Evolutionary conservation across 2,329 filamentous ascomycete genomes (phyloP).

Genomic region (Cladophialophora psammophila): DNA sequence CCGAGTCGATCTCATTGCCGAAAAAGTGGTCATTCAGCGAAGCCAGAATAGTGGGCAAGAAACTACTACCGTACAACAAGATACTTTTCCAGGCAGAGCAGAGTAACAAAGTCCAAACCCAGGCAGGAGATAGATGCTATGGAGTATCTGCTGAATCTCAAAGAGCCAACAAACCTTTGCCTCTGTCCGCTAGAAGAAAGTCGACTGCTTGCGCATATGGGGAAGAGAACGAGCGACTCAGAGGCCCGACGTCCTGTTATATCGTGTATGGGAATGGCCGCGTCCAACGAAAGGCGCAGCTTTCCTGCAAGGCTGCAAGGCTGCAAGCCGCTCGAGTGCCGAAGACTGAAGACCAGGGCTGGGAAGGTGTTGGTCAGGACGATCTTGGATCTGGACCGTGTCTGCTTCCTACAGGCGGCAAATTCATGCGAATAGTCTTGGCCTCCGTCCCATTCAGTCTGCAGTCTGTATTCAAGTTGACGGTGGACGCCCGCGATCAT

Average conservation of each 20-base stretch:
- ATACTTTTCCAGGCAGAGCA: conserved; percentile 69
- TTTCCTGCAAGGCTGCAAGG: neutral
- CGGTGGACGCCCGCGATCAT: neutral
- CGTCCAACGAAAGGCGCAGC: neutral
- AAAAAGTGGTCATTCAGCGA: conserved; percentile 26
- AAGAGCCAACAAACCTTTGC: conserved; percentile 32
- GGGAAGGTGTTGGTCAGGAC: neutral
- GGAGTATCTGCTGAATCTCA: conserved; percentile 39
- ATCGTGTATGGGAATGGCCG: conserved; percentile 1
- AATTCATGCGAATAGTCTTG: conserved; percentile 20
- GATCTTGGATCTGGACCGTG: conserved; percentile 1
- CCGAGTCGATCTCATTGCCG: conserved; percentile 27
- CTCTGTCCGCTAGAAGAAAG: conserved; percentile 31
- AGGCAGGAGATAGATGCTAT: conserved; percentile 41
- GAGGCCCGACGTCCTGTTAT: conserved; percentile 7
- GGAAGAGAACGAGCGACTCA: neutral
- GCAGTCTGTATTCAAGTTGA: conserved; percentile 1
- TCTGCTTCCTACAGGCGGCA: neutral
- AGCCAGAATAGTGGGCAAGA: conserved; percentile 42
- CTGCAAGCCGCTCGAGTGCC: neutral
- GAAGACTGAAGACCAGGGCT: neutral
- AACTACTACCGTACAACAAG: conserved; percentile 68
- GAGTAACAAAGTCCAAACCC: conserved; percentile 35
- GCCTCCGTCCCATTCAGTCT: conserved; percentile 14
- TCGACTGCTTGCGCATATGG: conserved; percentile 21